Evolutionary conservation across 257 asterid species (phyloP).

Genomic region (Anisodus tanguticus): DNA sequence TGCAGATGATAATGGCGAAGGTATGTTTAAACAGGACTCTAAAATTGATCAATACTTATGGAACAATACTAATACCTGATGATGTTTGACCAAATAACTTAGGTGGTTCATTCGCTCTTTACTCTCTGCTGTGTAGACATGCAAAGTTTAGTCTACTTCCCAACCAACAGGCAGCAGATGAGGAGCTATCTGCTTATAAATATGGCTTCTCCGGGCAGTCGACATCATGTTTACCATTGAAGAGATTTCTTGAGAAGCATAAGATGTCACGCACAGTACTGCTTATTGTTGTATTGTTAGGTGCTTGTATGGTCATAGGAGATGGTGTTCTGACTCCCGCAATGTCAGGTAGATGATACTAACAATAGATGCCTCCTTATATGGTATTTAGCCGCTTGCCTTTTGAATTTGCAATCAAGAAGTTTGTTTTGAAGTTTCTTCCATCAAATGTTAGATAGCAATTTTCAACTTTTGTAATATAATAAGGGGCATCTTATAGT

Average conservation of each 20-base stretch:
- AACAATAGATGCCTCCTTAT: conserved; percentile 21
- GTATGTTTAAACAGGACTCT: conserved; percentile 44
- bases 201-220: conserved; percentile 69
- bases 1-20: conserved; percentile 97
- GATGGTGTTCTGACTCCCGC: conserved; percentile 73
- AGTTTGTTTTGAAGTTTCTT: background rate
- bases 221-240: conserved; percentile 57
- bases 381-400: conserved; percentile 20
- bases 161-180: conserved; percentile 99
- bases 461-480: conserved; percentile 3
- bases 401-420: conserved; percentile 5
- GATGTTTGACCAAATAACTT: conserved; percentile 44
- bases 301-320: conserved; percentile 68
- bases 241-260: conserved; percentile 82
- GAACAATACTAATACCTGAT: conserved; percentile 21
- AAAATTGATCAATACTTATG: conserved; percentile 17
- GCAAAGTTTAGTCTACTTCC: conserved; percentile 95
- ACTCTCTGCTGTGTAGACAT: conserved; percentile 91
- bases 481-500: background rate
- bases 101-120: conserved; percentile 98
- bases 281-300: conserved; percentile 73
- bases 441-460: background rate
- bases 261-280: conserved; percentile 68
- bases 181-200: conserved; percentile 86
- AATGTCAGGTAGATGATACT: conserved; percentile 55